These are phyloP conservation scores for Epichloe uncinata DNA, from an alignment of 2,329 filamentous ascomycete genomes.

Conservation along the genomic window DNA sequence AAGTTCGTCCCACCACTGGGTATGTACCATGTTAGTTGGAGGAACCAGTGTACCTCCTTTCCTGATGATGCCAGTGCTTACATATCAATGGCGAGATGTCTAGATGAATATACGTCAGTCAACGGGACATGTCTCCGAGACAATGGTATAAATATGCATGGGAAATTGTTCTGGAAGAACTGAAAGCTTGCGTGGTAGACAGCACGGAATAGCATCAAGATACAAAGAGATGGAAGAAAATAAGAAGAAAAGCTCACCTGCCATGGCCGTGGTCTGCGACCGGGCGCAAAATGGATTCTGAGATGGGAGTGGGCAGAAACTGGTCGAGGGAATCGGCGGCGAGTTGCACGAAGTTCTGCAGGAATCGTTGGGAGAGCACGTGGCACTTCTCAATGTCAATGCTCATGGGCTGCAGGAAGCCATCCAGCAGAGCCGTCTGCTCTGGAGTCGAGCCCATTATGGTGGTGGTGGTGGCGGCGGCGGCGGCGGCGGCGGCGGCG, in stretches of 20 bases:
- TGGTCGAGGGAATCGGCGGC: slow-evolving; percentile 40
- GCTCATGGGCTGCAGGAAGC: slow-evolving; percentile 38
- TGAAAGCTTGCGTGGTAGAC: background rate
- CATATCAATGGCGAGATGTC: slow-evolving; percentile 53
- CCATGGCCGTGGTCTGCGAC: slow-evolving; percentile 27
- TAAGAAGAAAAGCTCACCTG: slow-evolving; percentile 28
- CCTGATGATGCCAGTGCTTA: slow-evolving; percentile 23
- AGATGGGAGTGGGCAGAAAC: slow-evolving; percentile 48
- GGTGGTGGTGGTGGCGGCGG: background rate
- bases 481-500: no score
- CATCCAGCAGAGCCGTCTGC: slow-evolving; percentile 14
- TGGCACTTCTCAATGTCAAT: slow-evolving; percentile 33
- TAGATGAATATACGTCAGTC: slow-evolving; percentile 16
- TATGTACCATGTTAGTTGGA: background rate
- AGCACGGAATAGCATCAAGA: no score
- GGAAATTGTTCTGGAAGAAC: background rate
- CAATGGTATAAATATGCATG: background rate
- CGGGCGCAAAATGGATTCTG: slow-evolving; percentile 42
- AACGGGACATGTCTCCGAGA: background rate
- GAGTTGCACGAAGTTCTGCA: slow-evolving; percentile 32
- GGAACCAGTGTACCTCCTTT: slow-evolving; percentile 15
- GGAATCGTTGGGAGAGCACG: slow-evolving; percentile 33
- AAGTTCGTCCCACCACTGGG: slow-evolving; percentile 54
- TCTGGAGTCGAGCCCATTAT: slow-evolving; percentile 4
- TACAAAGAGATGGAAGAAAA: background rate